phyloP scores from a whole-genome alignment of 2,329 filamentous ascomycete genomes.

The Calonectria multiphialidica region DNA sequence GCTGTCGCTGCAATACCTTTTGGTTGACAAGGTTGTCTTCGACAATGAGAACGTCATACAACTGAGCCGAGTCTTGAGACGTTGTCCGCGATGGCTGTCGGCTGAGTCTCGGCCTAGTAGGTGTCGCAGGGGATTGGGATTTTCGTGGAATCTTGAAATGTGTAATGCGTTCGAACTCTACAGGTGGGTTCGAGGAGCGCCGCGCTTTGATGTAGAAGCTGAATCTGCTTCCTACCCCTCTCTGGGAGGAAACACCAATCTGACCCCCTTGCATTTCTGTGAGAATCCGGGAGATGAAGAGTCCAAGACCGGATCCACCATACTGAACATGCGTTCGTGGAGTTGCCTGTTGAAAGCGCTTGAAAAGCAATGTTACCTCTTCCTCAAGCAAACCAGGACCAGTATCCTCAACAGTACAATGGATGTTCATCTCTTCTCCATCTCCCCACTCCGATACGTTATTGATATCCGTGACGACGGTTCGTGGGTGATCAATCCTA shows the following conservation, averaged over 20 bases:
- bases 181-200: conserved; percentile 59
- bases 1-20: conserved; percentile 71
- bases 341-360: conserved; percentile 76
- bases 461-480: conserved; percentile 55
- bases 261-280: conserved; percentile 84
- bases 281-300: conserved; percentile 83
- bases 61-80: conserved; percentile 40
- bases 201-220: conserved; percentile 81
- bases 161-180: conserved; percentile 52
- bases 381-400: conserved; percentile 75
- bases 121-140: conserved; percentile 34
- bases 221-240: conserved; percentile 79
- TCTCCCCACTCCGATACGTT: conserved; percentile 76
- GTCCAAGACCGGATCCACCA: conserved; percentile 76
- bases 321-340: conserved; percentile 80
- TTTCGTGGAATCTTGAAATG: conserved; percentile 52
- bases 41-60: conserved; percentile 72
- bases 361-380: conserved; percentile 75
- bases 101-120: conserved; percentile 31
- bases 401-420: conserved; percentile 79
- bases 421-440: conserved; percentile 78
- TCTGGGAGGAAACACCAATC: conserved; percentile 77
- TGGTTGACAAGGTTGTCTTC: conserved; percentile 79
- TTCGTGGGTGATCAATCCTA: conserved; percentile 53
- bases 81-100: conserved; percentile 29